phyloP scores from a whole-genome alignment of 148 eudicot genomes.

The Rhododendron vialii region DNA sequence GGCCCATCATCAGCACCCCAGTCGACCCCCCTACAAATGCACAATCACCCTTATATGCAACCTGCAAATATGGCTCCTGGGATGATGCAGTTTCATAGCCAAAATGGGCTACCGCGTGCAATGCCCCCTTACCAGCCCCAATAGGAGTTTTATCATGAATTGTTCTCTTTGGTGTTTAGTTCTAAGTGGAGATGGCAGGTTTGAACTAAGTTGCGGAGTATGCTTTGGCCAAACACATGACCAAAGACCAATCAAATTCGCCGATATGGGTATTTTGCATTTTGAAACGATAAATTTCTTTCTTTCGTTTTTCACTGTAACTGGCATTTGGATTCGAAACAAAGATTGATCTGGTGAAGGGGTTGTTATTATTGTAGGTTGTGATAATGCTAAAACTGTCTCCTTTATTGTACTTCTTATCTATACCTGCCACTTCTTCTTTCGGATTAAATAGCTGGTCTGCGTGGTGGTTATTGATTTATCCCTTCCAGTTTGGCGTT shows the following conservation, averaged over 20 bases:
- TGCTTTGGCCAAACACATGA: too few relatives aligned
- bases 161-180: neutral
- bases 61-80: constrained; percentile 38
- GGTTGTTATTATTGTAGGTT: neutral
- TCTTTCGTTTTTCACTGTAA: neutral
- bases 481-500: neutral
- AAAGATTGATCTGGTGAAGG: neutral
- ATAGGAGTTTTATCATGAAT: neutral
- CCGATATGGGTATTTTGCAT: neutral
- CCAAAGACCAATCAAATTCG: neutral
- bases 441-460: neutral
- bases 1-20: constrained; percentile 42
- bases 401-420: neutral
- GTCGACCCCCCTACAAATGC: constrained; percentile 55
- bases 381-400: neutral
- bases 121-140: constrained; percentile 41
- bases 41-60: constrained; percentile 56
- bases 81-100: constrained; percentile 30
- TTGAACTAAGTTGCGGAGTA: neutral
- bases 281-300: neutral
- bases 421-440: neutral
- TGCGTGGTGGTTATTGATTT: neutral
- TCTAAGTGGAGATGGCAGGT: neutral
- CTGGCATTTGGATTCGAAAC: neutral
- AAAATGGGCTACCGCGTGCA: constrained; percentile 42